phyloP scores from a whole-genome alignment of 345 rosid species.

The Capsella bursapastoris region DNA sequence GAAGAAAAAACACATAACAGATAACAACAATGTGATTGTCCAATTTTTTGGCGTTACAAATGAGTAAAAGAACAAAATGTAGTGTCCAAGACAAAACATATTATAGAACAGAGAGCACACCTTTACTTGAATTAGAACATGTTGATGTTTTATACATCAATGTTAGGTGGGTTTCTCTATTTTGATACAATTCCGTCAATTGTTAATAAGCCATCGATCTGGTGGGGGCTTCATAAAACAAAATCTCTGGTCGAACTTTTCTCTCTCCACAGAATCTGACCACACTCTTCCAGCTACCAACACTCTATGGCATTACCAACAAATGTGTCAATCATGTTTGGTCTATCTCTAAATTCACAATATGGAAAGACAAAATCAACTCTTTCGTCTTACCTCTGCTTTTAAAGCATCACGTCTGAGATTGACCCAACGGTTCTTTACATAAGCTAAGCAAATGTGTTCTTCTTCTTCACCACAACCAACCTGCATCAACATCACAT shows the following conservation, averaged over 20 bases:
- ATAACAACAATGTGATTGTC: no score
- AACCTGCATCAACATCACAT: conserved; percentile 4
- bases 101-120: not conserved
- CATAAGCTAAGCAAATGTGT: not conserved
- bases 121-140: not conserved
- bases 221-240: conserved; percentile 29
- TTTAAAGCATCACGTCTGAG: not conserved
- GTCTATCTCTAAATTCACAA: conserved; percentile 3
- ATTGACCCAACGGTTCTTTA: not conserved
- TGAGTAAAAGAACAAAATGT: not conserved
- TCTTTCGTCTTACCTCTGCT: not conserved
- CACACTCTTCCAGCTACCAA: conserved; percentile 39
- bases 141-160: not conserved
- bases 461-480: not conserved
- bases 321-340: not conserved
- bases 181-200: not conserved
- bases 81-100: not conserved
- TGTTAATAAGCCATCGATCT: not conserved
- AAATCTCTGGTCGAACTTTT: conserved; percentile 31
- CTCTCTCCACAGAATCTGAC: conserved; percentile 29
- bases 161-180: not conserved
- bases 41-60: no score
- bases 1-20: not conserved
- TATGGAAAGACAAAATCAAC: not conserved
- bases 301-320: conserved; percentile 24